Base-by-base conservation (phyloP, 2,329 filamentous ascomycete species). In the Dryadomyces sulphureus region DNA sequence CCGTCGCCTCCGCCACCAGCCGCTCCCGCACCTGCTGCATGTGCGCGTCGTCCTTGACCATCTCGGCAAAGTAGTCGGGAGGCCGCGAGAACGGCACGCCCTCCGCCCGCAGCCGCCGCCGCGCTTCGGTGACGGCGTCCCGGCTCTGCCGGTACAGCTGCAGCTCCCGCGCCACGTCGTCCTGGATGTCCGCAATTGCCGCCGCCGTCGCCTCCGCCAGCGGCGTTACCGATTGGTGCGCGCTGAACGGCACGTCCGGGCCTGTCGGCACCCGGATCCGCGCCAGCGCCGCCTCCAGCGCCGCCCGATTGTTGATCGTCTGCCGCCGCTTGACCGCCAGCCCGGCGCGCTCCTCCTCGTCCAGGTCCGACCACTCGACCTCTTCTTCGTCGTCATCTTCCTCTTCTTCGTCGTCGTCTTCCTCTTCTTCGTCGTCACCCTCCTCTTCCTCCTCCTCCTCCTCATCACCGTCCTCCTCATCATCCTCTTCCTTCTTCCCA, bases 41-140 rank as follows among this genome's bases (percentile, higher is more conserved):
- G 64, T 95, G 92, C 57, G 93, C 90, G 61, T 98, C 92, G 58
- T 82, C 86, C 77, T 96, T 96, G 58, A 95, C 81, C 89, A 96
- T 98, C 72, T 98, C 92, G 39, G 92, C 92, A 57, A 98, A 98
- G 68, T 94, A 98, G 66, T 98, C 92, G 47, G 77, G 81, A 4
- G 92, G 92, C 9, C 92, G 77, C 24, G 86, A 82, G 66, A 98
- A 98, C 7, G 84, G 77, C 1, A 90, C 74, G 8, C 82, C 82
- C 63, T 95, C 90, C 52, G 82, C 80, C 59, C 84, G 82, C 21
- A 98, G 72, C 50, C 80, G 68, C n/a, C 68, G 62, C 47, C 90
- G 82, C 2, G 78, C 92, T 49, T 77, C 67, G 53, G 80, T 76
- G 4, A 82, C 87, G 1, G 87, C 87, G 32, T 84, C 79, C 35